Evolutionary conservation across 768 basidiomycete species (phyloP), one percentile per base, ranked within the genome.

Genomic region (Leucocoprinus birnbaumii): DNA sequence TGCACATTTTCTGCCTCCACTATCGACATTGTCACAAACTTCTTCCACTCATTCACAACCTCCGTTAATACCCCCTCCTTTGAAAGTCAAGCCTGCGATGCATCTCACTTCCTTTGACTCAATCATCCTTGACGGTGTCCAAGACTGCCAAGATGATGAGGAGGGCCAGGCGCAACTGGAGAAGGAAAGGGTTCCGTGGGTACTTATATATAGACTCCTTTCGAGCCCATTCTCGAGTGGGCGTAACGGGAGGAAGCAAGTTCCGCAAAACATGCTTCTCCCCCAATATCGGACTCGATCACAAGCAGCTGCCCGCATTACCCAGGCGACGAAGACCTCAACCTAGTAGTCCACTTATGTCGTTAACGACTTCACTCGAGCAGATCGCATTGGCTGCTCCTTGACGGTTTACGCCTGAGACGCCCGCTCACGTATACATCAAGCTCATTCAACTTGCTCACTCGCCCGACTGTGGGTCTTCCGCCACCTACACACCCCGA

Each of bases 101-200:
- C 85, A 88, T 51, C 68, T 82, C 25, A 83, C 82, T 82, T 10
- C 76, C 79, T 0, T 70, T 89, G n/a, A 89, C 89, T 71, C 79
- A 80, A 56, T 88, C 90, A 66, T 84, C 82, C 19, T 71, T 92
- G 0, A 83, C 87, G 50, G 90, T 89, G 6, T 84, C 80, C 55
- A 87, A 88, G 62, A 79, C 81, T 0, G 89, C 81, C 1, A 84
- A 88, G 65, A 79, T 77, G 3, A 73, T 89, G 68, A 88, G 89
- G 67, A 80, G 80, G 46, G 84, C 81, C 0, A 90, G 61, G 82
- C 81, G 38, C 76, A 80, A 58, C 73, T 89, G 16, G 87, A 88
- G 65, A 80, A 82, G 59, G 85, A 87, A 63, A 75, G 89, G 9
- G 79, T 89, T n/a, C 71, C 89, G 57, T 81, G 85, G 65, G 83